Base-by-base conservation (phyloP, 192 early-diverging fungal genomes). In the Linnemannia hyalina region DNA sequence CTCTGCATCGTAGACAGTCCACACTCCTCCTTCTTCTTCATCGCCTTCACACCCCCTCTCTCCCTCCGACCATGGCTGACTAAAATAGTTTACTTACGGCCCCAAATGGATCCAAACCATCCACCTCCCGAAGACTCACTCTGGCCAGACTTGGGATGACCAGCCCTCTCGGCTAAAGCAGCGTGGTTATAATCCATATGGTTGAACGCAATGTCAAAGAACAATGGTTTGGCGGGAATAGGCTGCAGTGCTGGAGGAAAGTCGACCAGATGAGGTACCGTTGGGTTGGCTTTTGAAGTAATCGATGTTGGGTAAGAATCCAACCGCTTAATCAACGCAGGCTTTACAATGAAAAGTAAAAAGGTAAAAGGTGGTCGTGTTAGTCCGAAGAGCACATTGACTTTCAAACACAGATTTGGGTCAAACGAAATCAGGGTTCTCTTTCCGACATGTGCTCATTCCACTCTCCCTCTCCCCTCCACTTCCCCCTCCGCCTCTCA, bases 191-290 rank as follows among this genome's bases (percentile, higher is more conserved):
- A 96, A 38, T 95, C 89, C 68, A 97, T 88, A 46, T 91, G 88
- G 81, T 93, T 94, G 80, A 88, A 93, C 5, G 95, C 95, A 54
- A 97, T 88, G 76, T 97, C 96, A 90, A 95, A 95, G 78, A 95
- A 95, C 49, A 97, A 77, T 1, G 96, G 96, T 82, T 97, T 97
- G 36, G 89, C 89, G 5, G 94, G 90, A 60, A 95, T 92, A 29
- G 94, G 90, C 63, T 90, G 78, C 54, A 95, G 88, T 49, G 74
- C 35, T 10, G 96, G 95, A 15, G 95, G 94, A 72, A 96, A 93
- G n/a, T 91, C 89, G 52, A 95, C 88, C 47, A 96, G 82, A 76
- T 92, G 88, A 29, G 94, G 91, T 42, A 89, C 88, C 29, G 71
- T 78, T 20, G 60, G 82, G 22, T 82, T 91, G 83, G 71, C 85